Percentiles rank a stretch among this genome's conserved stretches.
Evolutionary conservation across 1,284 basidiomycete genomes (phyloP).

Genomic region (Baeospora myosura): DNA sequence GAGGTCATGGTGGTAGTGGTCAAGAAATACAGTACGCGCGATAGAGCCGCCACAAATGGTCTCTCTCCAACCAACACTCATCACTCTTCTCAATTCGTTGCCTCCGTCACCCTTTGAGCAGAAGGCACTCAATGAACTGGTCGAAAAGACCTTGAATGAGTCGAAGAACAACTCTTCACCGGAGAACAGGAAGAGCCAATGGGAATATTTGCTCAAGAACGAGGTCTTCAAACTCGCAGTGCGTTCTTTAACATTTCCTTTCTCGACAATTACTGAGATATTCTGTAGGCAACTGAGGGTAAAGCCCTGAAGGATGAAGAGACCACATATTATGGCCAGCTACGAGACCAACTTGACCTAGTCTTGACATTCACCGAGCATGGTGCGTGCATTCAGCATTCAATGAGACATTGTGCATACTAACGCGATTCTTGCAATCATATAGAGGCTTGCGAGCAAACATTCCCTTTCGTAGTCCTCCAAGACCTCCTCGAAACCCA

Average conservation of each 20-base stretch:
- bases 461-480: constrained; percentile 56
- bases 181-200: constrained; percentile 59
- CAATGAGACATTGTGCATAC: background rate
- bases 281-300: constrained; percentile 54
- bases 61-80: constrained; percentile 35
- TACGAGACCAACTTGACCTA: constrained; percentile 45
- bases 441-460: constrained; percentile 45
- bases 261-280: constrained; percentile 1
- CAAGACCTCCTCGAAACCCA: constrained; percentile 76
- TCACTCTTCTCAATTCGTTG: constrained; percentile 43
- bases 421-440: background rate
- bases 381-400: background rate
- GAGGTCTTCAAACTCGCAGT: constrained; percentile 66
- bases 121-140: constrained; percentile 39
- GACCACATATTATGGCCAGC: constrained; percentile 37
- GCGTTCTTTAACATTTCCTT: constrained; percentile 21
- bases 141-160: constrained; percentile 38
- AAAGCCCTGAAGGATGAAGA: constrained; percentile 34
- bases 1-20: constrained; percentile 15
- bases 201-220: constrained; percentile 65
- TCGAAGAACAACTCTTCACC: constrained; percentile 35
- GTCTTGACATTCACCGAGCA: constrained; percentile 50
- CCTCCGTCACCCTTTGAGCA: constrained; percentile 42
- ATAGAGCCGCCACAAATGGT: too few relatives aligned
- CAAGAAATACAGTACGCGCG: constrained; percentile 12